Conservation (phyloP, 352 stramenopile species). For the Achlya hypogyna region DNA sequence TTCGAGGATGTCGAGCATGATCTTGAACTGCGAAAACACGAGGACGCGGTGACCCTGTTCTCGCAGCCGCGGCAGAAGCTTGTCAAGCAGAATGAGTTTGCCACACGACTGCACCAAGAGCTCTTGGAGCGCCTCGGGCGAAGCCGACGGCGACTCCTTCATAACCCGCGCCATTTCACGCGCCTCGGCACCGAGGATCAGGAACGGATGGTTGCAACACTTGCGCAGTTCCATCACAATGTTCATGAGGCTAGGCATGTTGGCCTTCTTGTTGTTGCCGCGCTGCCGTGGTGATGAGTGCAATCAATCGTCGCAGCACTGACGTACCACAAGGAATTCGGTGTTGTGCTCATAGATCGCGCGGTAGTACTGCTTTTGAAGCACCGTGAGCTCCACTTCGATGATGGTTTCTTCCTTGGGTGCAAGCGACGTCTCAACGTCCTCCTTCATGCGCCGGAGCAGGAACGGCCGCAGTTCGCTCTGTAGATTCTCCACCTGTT, state of each 20-base stretch:
- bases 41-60: conserved; percentile 94
- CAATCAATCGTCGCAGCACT: background rate
- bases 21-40: conserved; percentile 99
- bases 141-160: conserved; percentile 33
- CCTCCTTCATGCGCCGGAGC: conserved; percentile 82
- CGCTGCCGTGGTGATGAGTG: conserved; percentile 22
- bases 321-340: conserved; percentile 66
- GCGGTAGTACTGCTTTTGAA: conserved; percentile 88
- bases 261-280: conserved; percentile 44
- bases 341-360: conserved; percentile 91
- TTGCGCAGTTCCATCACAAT: conserved; percentile 92
- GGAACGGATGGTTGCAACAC: conserved; percentile 91
- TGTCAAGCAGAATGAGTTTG: conserved; percentile 98
- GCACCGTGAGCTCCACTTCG: conserved; percentile 84
- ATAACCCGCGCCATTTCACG: conserved; percentile 52
- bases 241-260: conserved; percentile 84
- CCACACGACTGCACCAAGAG: conserved; percentile 92
- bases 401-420: conserved; percentile 87
- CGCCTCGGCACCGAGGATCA: conserved; percentile 86
- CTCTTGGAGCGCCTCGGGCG: conserved; percentile 59
- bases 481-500: conserved; percentile 83
- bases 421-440: conserved; percentile 82
- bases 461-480: conserved; percentile 77
- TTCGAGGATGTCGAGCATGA: conserved; percentile 99
- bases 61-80: conserved; percentile 94